Evolutionary conservation across 306 rosid genomes (phyloP), one percentile per base, ranked within the genome.

Genomic region (Fagus sylvatica): DNA sequence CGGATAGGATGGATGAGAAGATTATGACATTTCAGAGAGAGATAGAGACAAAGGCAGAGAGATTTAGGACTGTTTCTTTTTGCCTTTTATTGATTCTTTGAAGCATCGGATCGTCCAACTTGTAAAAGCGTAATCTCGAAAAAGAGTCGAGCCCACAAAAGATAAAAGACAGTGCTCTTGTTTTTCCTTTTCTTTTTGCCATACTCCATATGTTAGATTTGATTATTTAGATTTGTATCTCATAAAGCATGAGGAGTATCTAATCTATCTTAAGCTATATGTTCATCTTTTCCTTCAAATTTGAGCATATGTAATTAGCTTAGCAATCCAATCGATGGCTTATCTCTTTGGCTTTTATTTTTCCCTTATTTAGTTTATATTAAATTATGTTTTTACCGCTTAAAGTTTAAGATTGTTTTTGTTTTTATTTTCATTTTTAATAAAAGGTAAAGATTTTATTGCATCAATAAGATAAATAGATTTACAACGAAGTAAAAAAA

Each of bases 1-100:
- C 86, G 86, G 72, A 83, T 62, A 15, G 33, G 87, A 83, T 39
- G 67, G 37, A 60, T 60, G 67, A 30, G 62, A 53, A 13, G 53
- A 71, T 30, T 69, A 79, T 17, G 28, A 36, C 56, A 6, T 49
- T 71, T 28, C 59, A 19, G 32, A 17, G 34, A 75, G 19, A 48
- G 51, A 3, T 54, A 71, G 41, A 67, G 70, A 40, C 39, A 74
- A 62, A 65, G n/a, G 64, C 11, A 65, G 48, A 53, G 40, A 60
- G 37, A 22, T 17, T 22, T 40, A 30, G 30, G 6, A 22, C 34
- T 3, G 40, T 30, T 40, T 60, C 11, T 59, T 53, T 28, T 66
- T 65, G 37, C 13, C 40, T 71, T 51, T 81, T 37, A 12, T 69
- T 75, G 76, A 74, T 68, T 69, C 71, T 49, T 78, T 70, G 72